Base-by-base conservation (phyloP, 495 filamentous ascomycete genomes). In the Penicillium macrosclerotiorum region DNA sequence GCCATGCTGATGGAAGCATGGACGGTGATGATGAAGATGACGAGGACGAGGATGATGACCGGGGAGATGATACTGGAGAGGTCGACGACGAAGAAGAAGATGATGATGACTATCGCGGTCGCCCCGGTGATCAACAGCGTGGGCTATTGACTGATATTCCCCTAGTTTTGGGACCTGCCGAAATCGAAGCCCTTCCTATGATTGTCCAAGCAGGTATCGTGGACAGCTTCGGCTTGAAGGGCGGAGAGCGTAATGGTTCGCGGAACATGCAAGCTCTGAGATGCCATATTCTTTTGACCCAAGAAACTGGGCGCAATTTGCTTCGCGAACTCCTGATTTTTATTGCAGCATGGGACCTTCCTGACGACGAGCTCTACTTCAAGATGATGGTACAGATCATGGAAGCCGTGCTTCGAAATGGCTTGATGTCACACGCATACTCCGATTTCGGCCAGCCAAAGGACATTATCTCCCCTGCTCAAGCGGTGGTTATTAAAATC, bases 321-420 rank as follows among this genome's bases (percentile, higher is more conserved):
- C 77, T 96, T 5, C 78, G 90, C 33, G 90, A 96, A 55, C 80
- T 96, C 39, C 74, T 96, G 17, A 94, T 96, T 43, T 96, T 96
- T 65, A 91, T 96, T 44, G 91, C 91, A 11, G 90, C 93, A 11
- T 96, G 91, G 91, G 90, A 96, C 59, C 83, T 95, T 46, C 84
- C 83, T 11, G 90, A 96, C 54, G 85, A 90, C 31, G 88, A 92
- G 51, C 76, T 93, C 9, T 95, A 95, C 55, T 95, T 94, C 72
- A 90, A 92, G 65, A 84, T 95, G 64, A 96, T 93, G 70, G 86
- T 90, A 8, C 89, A 94, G 64, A 95, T 96, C 46, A 89, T 96
- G 71, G 88, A 95, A 56, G 88, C 90, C 0, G 88, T 95, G 29
- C 81, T 95, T 33, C 79, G 86, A 45, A 92, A 90, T 53, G 88